phyloP scores from a whole-genome alignment of 106 monocot genomes.

The Platanthera zijinensis region DNA sequence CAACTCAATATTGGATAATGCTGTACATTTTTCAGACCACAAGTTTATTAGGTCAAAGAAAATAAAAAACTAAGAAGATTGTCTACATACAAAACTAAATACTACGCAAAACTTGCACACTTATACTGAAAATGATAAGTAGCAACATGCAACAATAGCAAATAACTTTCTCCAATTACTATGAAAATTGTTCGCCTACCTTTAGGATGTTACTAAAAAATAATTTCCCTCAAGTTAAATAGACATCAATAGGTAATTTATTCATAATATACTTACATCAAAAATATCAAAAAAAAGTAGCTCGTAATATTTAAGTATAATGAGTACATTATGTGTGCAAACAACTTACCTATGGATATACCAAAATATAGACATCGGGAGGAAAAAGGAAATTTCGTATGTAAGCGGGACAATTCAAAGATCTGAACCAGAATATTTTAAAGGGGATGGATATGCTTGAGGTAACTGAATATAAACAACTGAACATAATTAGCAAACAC shows the following conservation, averaged over 20 bases:
- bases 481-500: background rate
- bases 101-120: background rate
- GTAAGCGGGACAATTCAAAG: background rate
- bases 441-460: background rate
- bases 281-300: background rate
- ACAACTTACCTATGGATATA: background rate
- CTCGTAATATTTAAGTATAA: background rate
- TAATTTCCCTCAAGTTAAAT: too few species aligned
- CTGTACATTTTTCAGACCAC: constrained; percentile 27
- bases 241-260: background rate
- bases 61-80: background rate
- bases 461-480: background rate
- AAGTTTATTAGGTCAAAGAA: constrained; percentile 3
- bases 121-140: too few species aligned
- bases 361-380: too few species aligned
- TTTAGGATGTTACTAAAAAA: background rate
- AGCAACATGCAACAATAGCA: background rate
- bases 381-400: background rate
- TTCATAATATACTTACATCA: background rate
- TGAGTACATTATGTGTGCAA: background rate
- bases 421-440: background rate
- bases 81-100: background rate
- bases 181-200: background rate
- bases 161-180: background rate
- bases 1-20: constrained; percentile 88